Evolutionary conservation across 1,284 basidiomycete genomes (phyloP), one percentile per base, ranked within the genome.

Genomic region (Fistulina hepatica): DNA sequence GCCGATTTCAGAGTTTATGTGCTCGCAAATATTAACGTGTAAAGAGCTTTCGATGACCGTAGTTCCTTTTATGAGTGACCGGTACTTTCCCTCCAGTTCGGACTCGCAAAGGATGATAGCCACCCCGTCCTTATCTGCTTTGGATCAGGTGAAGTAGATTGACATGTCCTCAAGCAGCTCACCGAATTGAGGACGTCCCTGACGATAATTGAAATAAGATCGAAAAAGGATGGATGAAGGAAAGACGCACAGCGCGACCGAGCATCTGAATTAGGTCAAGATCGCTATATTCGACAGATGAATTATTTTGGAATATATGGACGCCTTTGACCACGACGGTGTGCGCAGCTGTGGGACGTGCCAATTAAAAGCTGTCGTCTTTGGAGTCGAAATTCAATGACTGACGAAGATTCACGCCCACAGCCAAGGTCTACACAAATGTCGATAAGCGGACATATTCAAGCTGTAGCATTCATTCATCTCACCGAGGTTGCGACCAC

Each of bases 161-260:
- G 10, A 32, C 20, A 31, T 11, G 26, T 20, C 15, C 11, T 11
- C n/a, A 17, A 27, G 5, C 19, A 42, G 25, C 50, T 40, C 52
- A 76, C 89, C 92, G 52, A 88, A 97, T 57, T 97, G 92, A 11
- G 94, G 93, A 15, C 94, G 72, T 5, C 93, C 94, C 67, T 95
- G 23, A 6, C 19, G 2, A 16, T 10, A 15, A n/a, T n/a, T n/a
- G n/a, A n/a, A n/a, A n/a, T n/a, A 16, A 23, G 22, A 22, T 7
- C 9, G 21, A 32, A 34, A 35, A 19, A 30, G 2, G 20, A 10
- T 13, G 3, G 25, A n/a, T 20, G 4, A 3, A 3, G 6, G 1
- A 17, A 8, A 8, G 6, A 16, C 21, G 16, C 15, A 17, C 9
- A 10, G 11, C 25, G 10, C 24, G 72, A 22, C 83, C 84, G 37